Percentiles rank a stretch among this genome's conserved stretches.
phyloP scores from a whole-genome alignment of 2,329 filamentous ascomycete genomes.

The Curvularia eragrostidis region DNA sequence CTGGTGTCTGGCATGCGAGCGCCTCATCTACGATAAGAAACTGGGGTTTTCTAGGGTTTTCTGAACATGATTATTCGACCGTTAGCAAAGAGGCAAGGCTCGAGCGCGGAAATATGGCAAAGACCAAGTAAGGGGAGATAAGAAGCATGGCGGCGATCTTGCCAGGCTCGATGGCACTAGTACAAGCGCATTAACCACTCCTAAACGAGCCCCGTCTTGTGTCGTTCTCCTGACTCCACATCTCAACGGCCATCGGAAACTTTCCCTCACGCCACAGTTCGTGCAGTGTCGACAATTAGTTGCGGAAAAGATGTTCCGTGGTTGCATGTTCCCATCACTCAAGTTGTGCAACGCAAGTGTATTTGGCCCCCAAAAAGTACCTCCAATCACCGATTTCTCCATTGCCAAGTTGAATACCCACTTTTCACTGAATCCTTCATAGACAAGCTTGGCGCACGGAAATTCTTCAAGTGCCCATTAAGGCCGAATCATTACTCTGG shows the following conservation, averaged over 20 bases:
- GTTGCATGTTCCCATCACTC: not conserved
- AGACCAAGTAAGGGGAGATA: not conserved
- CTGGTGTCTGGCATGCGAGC: not conserved
- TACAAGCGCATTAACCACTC: not conserved
- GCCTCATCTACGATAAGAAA: not conserved
- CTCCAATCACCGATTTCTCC: slow-evolving; percentile 39
- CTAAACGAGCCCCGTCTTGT: not conserved
- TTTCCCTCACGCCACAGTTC: not conserved
- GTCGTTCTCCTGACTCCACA: not conserved
- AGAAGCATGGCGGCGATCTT: not conserved
- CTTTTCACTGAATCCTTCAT: slow-evolving; percentile 15
- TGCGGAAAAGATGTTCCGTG: not conserved
- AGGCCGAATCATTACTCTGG: slow-evolving; percentile 15
- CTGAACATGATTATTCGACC: not conserved
- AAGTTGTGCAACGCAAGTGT: too few species aligned
- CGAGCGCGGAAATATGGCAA: not conserved
- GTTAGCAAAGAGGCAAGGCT: not conserved
- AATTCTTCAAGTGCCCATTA: slow-evolving; percentile 19
- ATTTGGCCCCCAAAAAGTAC: too few species aligned
- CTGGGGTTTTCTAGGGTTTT: too few species aligned
- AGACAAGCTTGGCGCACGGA: slow-evolving; percentile 24
- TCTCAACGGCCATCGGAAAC: not conserved
- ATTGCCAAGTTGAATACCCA: slow-evolving; percentile 21
- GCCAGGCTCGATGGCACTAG: slow-evolving; percentile 1
- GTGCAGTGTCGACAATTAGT: not conserved